A percentile compares a stretch with the other conserved stretches of the same genome.
Evolutionary conservation across 495 filamentous ascomycete genomes (phyloP).

Genomic region (Arthonia radiata): DNA sequence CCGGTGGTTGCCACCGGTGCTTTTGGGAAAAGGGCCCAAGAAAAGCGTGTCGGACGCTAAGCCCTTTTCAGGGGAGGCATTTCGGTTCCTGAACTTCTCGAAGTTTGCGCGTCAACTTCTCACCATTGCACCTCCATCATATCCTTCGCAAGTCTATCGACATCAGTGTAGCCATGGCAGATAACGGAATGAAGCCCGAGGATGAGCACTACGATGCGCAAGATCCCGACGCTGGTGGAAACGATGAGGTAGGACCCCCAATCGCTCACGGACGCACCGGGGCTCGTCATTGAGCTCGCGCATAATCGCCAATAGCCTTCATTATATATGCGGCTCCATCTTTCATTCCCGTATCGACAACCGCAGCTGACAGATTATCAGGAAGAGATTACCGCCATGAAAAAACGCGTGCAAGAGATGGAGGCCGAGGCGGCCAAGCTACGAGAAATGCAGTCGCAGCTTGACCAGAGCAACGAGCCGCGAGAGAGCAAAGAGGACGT

Average conservation of each 20-base stretch:
- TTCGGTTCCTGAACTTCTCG: too few species aligned
- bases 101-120: too few species aligned
- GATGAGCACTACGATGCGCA: constrained; percentile 10
- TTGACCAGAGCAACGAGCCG: constrained; percentile 63
- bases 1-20: too few species aligned
- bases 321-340: constrained; percentile 1
- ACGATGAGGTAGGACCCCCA: constrained; percentile 9
- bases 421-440: constrained; percentile 92
- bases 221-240: constrained; percentile 8
- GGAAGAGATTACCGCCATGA: constrained; percentile 97
- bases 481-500: constrained; percentile 90
- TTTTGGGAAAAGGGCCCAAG: too few species aligned
- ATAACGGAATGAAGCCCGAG: too few species aligned
- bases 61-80: too few species aligned
- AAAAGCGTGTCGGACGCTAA: too few species aligned
- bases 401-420: constrained; percentile 94
- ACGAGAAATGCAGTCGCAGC: constrained; percentile 78
- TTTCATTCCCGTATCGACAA: not conserved
- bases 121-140: too few species aligned
- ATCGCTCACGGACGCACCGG: not conserved
- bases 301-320: constrained; percentile 1
- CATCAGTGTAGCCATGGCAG: too few species aligned
- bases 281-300: not conserved
- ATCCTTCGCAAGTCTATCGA: too few species aligned
- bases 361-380: constrained; percentile 13